Evolutionary conservation across 768 basidiomycete genomes (phyloP), one percentile per base, ranked within the genome.

Genomic region (Psilocybe azurescens): DNA sequence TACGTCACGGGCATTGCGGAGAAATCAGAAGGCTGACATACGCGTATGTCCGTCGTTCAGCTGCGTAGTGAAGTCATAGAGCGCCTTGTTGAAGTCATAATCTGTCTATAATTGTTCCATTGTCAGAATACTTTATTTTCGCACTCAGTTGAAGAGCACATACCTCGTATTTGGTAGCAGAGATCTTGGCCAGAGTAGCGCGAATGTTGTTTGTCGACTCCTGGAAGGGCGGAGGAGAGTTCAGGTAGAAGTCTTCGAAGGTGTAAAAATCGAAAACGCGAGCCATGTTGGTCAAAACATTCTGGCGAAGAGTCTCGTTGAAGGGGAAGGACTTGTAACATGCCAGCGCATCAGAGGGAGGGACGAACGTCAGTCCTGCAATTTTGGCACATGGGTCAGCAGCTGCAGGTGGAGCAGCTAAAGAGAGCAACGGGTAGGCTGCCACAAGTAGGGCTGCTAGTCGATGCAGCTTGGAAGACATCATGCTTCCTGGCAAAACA

Each of bases 1-100:
- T 33, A 56, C 24, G 41, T 36, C 32, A 48, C n/a, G 52, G 52
- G 53, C n/a, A 1, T 46, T 44, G 39, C 38, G 51, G 38, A 30
- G 28, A 59, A 38, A 38, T 55, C 54, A 20, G 30, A 32, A 7
- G 10, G 16, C 2, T 13, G 30, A 69, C 79, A 30, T 72, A 85
- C 87, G 79, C 11, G 88, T 89, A 67, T 89, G 88, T 5, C 88
- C 88, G 67, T 89, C 87, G 67, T 89, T 89, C 49, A 89, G 65
- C 53, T 79, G 79, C 16, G 78, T 85, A 0, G 80, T 81, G 61
- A 86, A 82, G 56, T 85, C 77, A 62, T 83, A 88, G 16, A 89
- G 66, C 44, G 80, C 87, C 50, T 74, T 76, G 67, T 83, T 88
- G 73, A 89, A 88, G 67, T 87, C 87, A 62, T 86, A 89, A 64